Conservation (phyloP, 78 protist species). For the Dictyostelium purpureum region DNA sequence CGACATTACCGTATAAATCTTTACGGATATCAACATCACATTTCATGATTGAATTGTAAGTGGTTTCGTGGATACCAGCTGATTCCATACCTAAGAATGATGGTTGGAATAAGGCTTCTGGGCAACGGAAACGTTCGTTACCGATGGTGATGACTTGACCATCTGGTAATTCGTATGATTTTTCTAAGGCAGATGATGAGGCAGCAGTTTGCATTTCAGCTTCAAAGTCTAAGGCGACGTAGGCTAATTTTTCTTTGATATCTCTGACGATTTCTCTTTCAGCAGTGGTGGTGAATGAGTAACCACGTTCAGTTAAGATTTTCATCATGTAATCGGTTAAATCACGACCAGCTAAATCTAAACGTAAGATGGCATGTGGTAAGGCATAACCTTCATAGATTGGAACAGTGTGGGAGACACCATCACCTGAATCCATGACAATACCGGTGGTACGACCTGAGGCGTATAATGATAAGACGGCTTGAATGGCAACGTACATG, state of each 20-base stretch:
- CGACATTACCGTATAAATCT: conserved; percentile 94
- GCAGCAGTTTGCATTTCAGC: conserved; percentile 89
- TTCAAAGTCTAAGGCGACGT: conserved; percentile 88
- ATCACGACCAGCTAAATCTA: conserved; percentile 97
- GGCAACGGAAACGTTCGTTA: conserved; percentile 90
- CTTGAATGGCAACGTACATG: conserved; percentile 86
- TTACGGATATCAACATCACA: conserved; percentile 94
- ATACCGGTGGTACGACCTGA: conserved; percentile 95
- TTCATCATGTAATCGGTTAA: conserved; percentile 94
- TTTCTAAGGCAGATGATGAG: conserved; percentile 79
- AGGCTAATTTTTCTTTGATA: conserved; percentile 64
- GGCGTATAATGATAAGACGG: conserved; percentile 95
- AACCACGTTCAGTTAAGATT: conserved; percentile 95
- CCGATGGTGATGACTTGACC: conserved; percentile 94
- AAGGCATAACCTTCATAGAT: conserved; percentile 90
- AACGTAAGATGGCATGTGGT: conserved; percentile 90
- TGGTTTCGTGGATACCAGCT: conserved; percentile 92
- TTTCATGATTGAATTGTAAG: conserved; percentile 86
- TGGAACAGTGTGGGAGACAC: conserved; percentile 97
- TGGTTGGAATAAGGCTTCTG: conserved; percentile 94
- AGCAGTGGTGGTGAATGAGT: conserved; percentile 95
- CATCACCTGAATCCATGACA: conserved; percentile 98
- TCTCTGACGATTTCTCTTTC: conserved; percentile 89
- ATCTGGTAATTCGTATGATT: conserved; percentile 90
- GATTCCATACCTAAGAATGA: conserved; percentile 89